phyloP scores from a whole-genome alignment of 2,329 filamentous ascomycete species.

The Arthrobotrys entomopaga region DNA sequence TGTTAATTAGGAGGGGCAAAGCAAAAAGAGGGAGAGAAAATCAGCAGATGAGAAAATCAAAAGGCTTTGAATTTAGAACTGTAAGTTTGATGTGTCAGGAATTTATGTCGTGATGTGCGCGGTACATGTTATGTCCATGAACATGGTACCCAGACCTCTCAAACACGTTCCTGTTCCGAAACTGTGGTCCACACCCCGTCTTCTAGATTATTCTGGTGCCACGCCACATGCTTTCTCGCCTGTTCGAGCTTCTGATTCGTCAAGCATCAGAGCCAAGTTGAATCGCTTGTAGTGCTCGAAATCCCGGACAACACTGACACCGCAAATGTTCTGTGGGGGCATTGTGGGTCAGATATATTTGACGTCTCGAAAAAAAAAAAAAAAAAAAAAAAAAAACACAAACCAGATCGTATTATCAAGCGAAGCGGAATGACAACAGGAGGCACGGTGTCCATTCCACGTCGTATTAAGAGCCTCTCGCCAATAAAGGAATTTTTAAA shows the following conservation, averaged over 20 bases:
- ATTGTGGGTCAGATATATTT: conserved; percentile 42
- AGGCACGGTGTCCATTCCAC: not conserved
- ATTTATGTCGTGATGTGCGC: conserved; percentile 39
- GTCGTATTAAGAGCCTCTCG: conserved; percentile 25
- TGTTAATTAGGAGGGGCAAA: conserved; percentile 15
- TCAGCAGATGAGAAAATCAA: conserved; percentile 32
- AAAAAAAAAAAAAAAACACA: conserved; percentile 18
- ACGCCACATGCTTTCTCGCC: conserved; percentile 53
- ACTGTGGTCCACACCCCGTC: conserved; percentile 52
- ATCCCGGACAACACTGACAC: conserved; percentile 81
- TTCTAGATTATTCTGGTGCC: conserved; percentile 55
- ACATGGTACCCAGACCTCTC: conserved; percentile 33
- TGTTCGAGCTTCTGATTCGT: conserved; percentile 65
- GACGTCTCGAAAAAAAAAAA: conserved; percentile 36
- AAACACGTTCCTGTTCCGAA: conserved; percentile 54
- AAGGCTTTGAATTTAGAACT: conserved; percentile 37
- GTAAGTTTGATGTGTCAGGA: conserved; percentile 29
- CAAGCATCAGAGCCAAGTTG: conserved; percentile 68
- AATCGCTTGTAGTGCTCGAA: conserved; percentile 80
- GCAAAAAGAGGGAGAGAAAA: conserved; percentile 13
- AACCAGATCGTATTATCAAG: conserved; percentile 37
- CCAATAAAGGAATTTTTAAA: conserved; percentile 41
- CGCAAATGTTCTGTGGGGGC: conserved; percentile 72
- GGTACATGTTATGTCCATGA: conserved; percentile 36
- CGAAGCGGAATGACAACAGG: conserved; percentile 19